Evolutionary conservation across 345 rosid genomes (phyloP).

Genomic region (Eutrema heterophyllum): DNA sequence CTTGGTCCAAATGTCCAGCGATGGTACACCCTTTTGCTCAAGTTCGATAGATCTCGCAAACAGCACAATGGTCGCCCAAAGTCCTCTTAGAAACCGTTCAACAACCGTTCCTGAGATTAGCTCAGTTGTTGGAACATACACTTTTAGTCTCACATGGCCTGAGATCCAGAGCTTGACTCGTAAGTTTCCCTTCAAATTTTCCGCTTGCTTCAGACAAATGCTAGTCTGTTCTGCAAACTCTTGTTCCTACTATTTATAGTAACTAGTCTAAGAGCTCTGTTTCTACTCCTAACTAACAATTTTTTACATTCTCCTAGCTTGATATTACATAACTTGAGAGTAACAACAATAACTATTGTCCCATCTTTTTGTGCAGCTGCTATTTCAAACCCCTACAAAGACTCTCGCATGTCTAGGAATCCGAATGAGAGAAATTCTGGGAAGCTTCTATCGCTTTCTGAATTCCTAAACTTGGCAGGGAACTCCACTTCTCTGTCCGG

Average conservation of each 20-base stretch:
- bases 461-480: constrained; percentile 57
- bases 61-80: constrained; percentile 33
- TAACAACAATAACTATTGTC: background rate
- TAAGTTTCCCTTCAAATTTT: constrained; percentile 33
- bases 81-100: constrained; percentile 24
- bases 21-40: constrained; percentile 57
- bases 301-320: background rate
- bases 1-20: constrained; percentile 71
- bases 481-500: constrained; percentile 53
- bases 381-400: constrained; percentile 45
- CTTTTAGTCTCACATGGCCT: constrained; percentile 58
- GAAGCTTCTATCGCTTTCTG: constrained; percentile 40
- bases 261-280: background rate
- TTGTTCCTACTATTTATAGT: background rate
- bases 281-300: background rate
- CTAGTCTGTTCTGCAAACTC: background rate
- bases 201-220: background rate
- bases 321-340: background rate
- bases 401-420: constrained; percentile 40
- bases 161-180: constrained; percentile 49
- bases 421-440: constrained; percentile 48
- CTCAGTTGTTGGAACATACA: constrained; percentile 36
- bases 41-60: constrained; percentile 45
- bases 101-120: constrained; percentile 36
- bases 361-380: constrained; percentile 37